Evolutionary conservation across 1,284 basidiomycete species (phyloP), one percentile per base, ranked within the genome.

Genomic region (Termitomyces sp.): DNA sequence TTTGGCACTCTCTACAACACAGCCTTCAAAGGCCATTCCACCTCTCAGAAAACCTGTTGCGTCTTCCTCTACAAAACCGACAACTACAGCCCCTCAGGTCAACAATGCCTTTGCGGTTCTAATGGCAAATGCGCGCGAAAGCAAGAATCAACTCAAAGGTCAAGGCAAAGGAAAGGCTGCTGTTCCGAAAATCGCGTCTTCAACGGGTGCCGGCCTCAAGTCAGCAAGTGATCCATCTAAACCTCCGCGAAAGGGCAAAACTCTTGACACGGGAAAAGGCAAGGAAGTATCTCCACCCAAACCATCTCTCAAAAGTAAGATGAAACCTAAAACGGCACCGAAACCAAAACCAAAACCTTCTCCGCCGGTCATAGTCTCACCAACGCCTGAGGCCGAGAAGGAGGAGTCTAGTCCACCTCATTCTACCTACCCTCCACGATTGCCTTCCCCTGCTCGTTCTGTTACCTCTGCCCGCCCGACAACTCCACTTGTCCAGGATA

Each of bases 81-180:
- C 39, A n/a, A 21, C 5, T 12, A 9, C 36, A 8, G 24, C 31
- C 4, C 15, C 46, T 5, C 56, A 55, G n/a, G 44, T 26, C 39
- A 52, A 10, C n/a, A 41, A 59, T 45, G 58, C 58, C n/a, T 58
- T 60, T 30, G 17, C 51, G 1, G 31, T 60, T 6, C 39, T 60
- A 12, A 60, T 60, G 58, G 51, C 54, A 2, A 53, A 48, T 8
- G 54, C 57, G 19, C 58, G 55, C 31, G 50, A 45, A 52, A 48
- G 55, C 45, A 58, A 62, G 33, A 57, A 50, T 34, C 64, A 57
- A 54, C 53, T 40, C 48, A 45, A 65, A 33, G 59, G 58, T 7
- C 67, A 67, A 57, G 63, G 57, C 26, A 69, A 66, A 54, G 65
- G 54, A 52, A 68, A 62, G 53, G 46, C 50, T 38, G 31, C 15